Conservation (phyloP, 148 eudicot species). For the Rhododendron vialii region DNA sequence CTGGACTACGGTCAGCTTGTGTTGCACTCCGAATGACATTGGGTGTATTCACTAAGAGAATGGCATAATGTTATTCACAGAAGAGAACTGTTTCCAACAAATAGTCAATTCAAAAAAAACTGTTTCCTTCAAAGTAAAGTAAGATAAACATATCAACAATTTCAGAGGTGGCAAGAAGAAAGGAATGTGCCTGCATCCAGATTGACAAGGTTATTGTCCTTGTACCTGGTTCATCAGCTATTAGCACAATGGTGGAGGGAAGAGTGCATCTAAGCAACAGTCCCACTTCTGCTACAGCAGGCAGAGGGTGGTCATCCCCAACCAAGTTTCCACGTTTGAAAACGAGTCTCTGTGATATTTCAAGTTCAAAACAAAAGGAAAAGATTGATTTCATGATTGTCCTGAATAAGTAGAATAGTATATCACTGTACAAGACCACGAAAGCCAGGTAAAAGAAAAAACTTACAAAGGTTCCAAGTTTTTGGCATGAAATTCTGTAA, state of each 20-base stretch:
- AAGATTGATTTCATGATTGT: background rate
- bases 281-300: slow-evolving; percentile 60
- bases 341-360: slow-evolving; percentile 39
- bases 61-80: slow-evolving; percentile 12
- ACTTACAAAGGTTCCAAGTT: slow-evolving; percentile 60
- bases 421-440: background rate
- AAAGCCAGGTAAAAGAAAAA: slow-evolving; percentile 2
- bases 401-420: slow-evolving; percentile 2
- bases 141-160: background rate
- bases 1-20: slow-evolving; percentile 61
- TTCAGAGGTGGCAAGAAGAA: background rate
- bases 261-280: slow-evolving; percentile 56
- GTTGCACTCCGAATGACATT: slow-evolving; percentile 47
- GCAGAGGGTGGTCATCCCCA: slow-evolving; percentile 70
- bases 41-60: slow-evolving; percentile 49
- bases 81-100: slow-evolving; percentile 4
- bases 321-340: slow-evolving; percentile 87
- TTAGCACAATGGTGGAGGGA: slow-evolving; percentile 58
- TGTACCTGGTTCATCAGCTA: slow-evolving; percentile 75
- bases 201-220: slow-evolving; percentile 12
- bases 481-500: slow-evolving; percentile 58
- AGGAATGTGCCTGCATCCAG: background rate
- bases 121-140: background rate
- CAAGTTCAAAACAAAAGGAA: slow-evolving; percentile 6
- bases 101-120: background rate